Conservation (phyloP, 2,329 filamentous ascomycete genomes). For the Biscogniauxia mediterranea region DNA sequence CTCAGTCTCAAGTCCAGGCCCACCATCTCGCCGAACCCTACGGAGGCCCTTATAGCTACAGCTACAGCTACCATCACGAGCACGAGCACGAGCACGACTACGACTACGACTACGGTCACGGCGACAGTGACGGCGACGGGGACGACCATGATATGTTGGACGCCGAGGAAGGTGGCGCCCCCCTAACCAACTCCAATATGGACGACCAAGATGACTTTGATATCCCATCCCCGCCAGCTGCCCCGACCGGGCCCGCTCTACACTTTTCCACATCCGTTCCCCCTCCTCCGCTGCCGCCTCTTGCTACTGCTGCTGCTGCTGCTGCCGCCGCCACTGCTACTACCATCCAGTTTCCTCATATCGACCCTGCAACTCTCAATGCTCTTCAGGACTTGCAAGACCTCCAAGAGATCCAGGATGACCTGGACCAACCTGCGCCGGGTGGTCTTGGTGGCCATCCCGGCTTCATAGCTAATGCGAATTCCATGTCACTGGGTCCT, state of each 20-base stretch:
- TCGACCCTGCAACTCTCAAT: not conserved
- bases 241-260: too few species aligned
- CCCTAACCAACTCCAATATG: conserved; percentile 22
- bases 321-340: not conserved
- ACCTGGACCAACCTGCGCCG: conserved; percentile 11
- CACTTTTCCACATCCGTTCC: not conserved
- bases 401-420: conserved; percentile 16
- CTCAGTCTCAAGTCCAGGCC: not conserved
- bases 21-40: not conserved
- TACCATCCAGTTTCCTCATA: not conserved
- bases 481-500: conserved; percentile 41
- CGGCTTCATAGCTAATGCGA: conserved; percentile 33
- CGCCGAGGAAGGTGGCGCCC: conserved; percentile 28
- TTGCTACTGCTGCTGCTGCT: too few species aligned
- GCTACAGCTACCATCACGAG: conserved; percentile 2
- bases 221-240: not conserved
- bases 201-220: conserved; percentile 13
- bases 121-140: conserved; percentile 11
- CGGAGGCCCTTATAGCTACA: conserved; percentile 1
- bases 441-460: conserved; percentile 26
- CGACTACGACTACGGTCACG: conserved; percentile 4
- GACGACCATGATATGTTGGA: conserved; percentile 25
- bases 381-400: conserved; percentile 3
- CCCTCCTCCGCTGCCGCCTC: not conserved
- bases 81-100: conserved; percentile 4